phyloP scores from a whole-genome alignment of 805 yeast species.

The Alloascoidea hylecoeti region DNA sequence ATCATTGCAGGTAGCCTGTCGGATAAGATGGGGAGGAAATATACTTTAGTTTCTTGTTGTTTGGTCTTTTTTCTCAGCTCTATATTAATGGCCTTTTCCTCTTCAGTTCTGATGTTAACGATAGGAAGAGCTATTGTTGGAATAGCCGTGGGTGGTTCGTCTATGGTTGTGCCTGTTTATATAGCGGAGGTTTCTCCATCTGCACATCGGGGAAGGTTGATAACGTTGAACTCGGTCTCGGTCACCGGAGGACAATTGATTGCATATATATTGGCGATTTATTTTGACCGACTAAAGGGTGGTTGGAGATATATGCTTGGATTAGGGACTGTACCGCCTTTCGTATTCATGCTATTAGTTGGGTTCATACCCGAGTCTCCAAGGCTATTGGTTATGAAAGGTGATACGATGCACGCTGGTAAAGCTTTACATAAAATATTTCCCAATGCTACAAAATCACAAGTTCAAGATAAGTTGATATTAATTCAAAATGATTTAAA shows the following conservation, averaged over 20 bases:
- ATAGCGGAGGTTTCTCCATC: conserved; percentile 32
- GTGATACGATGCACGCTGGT: conserved; percentile 21
- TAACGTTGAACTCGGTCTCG: conserved; percentile 24
- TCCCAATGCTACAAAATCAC: conserved; percentile 25
- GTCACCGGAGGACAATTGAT: conserved; percentile 37
- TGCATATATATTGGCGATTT: conserved; percentile 25
- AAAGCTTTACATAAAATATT: conserved; percentile 28
- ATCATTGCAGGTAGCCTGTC: conserved; percentile 34
- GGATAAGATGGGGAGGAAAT: conserved; percentile 24
- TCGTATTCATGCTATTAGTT: conserved; percentile 19
- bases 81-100: conserved; percentile 31
- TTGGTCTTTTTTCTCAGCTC: conserved; percentile 32
- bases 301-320: conserved; percentile 25
- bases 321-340: conserved; percentile 27
- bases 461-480: conserved; percentile 29
- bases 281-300: conserved; percentile 9
- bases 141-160: conserved; percentile 59
- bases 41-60: conserved; percentile 25
- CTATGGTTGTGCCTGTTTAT: conserved; percentile 51
- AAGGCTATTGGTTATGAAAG: conserved; percentile 23
- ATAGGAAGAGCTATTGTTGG: conserved; percentile 54
- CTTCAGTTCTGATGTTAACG: conserved; percentile 24
- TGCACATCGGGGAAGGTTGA: conserved; percentile 8
- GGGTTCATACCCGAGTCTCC: conserved; percentile 39
- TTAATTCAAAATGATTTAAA: conserved; percentile 30